Evolutionary conservation across 495 filamentous ascomycete species (phyloP), one percentile per base, ranked within the genome.

Genomic region (Aspergillus mulundensis): DNA sequence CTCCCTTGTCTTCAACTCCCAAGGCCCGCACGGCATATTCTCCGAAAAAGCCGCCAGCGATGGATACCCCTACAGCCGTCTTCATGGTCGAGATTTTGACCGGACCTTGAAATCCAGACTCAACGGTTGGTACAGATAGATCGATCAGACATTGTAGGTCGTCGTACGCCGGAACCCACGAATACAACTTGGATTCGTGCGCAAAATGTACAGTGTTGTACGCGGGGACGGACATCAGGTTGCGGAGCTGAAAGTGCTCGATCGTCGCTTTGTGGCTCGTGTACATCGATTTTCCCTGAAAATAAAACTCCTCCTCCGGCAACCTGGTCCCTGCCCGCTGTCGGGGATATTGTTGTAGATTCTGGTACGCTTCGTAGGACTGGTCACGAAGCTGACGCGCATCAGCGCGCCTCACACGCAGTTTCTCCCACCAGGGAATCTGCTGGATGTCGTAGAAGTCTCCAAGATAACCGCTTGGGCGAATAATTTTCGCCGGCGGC

Each of bases 231-330:
- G 85, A 85, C 55, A 97, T 77, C 1, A 94, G 70, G 66, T 96
- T 93, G 45, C 93, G 88, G 15, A 97, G 81, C 62, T 97, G 93
- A 61, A 95, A 96, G 69, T 97, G 93, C 34, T 87, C 75, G 21
- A 93, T 72, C 24, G 80, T 79, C 18, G 88, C 80, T 40, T 83
- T 79, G 24, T 81, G 79, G 34, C 74, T 70, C 3, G 87, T 83
- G 54, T 87, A 80, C 83, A 91, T 90, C 24, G 81, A 77, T 18
- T 81, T 81, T 58, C 87, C 94, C 15, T 78, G 75, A 70, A 90
- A 93, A 66, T 80, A 90, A 1, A 49, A 50, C 46, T 76, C 75
- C 8, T 59, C 54, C 15, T 57, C 55, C 4, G 69, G 63, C 7
- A 76, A 65, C 16, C 57, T 60, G 23, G 63, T 56, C 6, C 70